Evolutionary conservation across 192 early-diverging fungal genomes (phyloP), one percentile per base, ranked within the genome.

Genomic region (Oehlia diaphana): DNA sequence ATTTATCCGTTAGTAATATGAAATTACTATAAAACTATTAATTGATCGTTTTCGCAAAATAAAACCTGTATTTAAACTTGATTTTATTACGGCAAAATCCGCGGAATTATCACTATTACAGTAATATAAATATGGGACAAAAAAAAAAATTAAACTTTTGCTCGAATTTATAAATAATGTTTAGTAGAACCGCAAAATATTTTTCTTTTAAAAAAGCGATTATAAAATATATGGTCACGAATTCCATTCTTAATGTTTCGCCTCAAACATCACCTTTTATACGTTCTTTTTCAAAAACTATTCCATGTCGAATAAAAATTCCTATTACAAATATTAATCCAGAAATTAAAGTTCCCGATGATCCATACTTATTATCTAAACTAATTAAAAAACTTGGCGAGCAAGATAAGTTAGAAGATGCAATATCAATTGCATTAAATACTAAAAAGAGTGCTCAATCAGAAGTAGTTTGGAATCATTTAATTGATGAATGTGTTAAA

Each of bases 391-490:
- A 83, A 37, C 79, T 85, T 50, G 19, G 79, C 14, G 67, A 79
- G 44, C 74, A 82, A 13, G 78, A 76, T 35, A 82, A 80, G 10
- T 69, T 85, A 14, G 80, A 82, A 39, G 81, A 85, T 6, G 84
- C 81, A 31, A 80, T 85, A 68, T 79, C 75, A 1, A 28, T 85
- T 13, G 84, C 82, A 28, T 49, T 70, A 4, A 73, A 79, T 14
- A 9, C 84, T 0, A 81, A 81, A 49, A 81, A 79, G 66, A 72
- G 50, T 58, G 81, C 77, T 0, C 84, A 85, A 61, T 82, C 69
- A 23, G 84, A 82, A 53, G 80, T 82, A 14, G 84, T 85, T 2
- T 85, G 84, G 84, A 85, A 85, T 50, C 80, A 82, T 75, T 78
- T 85, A 16, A 85, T 85, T 53, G 74, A 82, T 74, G 79, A 82